Base-by-base conservation (phyloP, 2,329 filamentous ascomycete genomes). In the Helotiales sp. region DNA sequence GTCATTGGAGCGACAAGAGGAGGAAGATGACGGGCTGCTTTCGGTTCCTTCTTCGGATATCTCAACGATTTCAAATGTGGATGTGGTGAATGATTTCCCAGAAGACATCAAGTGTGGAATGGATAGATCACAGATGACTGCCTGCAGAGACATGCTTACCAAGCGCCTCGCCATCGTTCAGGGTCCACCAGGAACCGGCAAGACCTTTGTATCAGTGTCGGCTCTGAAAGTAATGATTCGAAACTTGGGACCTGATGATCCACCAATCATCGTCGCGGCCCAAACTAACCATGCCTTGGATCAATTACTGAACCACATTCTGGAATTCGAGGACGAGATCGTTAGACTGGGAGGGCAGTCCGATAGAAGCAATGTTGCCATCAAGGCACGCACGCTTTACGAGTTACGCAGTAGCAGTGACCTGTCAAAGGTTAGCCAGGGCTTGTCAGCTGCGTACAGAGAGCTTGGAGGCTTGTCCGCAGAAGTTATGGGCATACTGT, bases 241-340 rank as follows among this genome's bases (percentile, higher is more conserved):
- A 1, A 92, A 91, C 62, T 83, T 87, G 74, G 76, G 77, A 1
- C 73, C 75, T 1, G 81, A 79, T 0, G 87, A 90, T 65, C 85
- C 89, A 8, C 92, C 92, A 0, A 89, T 97, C 32, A 84, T 97
- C 22, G 83, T 97, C 3, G 86, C 93, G 0, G 93, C 93, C 7
- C 93, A 97, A 73, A 97, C 93, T 0, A 97, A 97, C 67, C 93
- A 97, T 78, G 93, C 93, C 0, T 81, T 97, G 0, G 93, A 97
- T 72, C 93, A 97, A 75, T 82, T 97, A 0, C 81, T 97, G 0
- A 76, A 74, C 37, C 74, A 77, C 52, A 68, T 78, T 17, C 34
- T 72, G 11, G 50, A 55, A 6, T 91, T 90, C 71, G 89, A 91
- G 72, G 77, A 80, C 0, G 84, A 87, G 0, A 89, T 93, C 65